phyloP scores from a whole-genome alignment of 1,284 basidiomycete species.

The Cystobasidium sp. region DNA sequence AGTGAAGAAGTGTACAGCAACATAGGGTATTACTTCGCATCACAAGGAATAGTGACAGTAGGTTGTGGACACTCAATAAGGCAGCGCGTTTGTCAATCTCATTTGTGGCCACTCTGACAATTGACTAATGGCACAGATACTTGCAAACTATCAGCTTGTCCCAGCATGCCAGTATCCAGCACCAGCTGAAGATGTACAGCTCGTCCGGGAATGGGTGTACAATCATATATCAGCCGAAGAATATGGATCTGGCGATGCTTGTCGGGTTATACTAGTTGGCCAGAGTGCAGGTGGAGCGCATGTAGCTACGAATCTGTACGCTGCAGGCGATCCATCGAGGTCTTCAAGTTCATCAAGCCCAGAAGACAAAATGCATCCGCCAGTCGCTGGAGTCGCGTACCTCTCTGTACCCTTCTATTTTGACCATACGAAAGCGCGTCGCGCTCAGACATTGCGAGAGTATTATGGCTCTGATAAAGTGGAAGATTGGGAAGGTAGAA shows the following conservation, averaged over 20 bases:
- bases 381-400: slow-evolving; percentile 45
- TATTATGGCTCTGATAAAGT: slow-evolving; percentile 46
- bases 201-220: slow-evolving; percentile 37
- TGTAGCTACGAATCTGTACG: slow-evolving; percentile 45
- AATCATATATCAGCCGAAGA: slow-evolving; percentile 2
- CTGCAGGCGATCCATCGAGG: slow-evolving; percentile 8
- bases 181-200: slow-evolving; percentile 35
- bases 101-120: background rate
- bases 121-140: background rate
- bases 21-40: slow-evolving; percentile 39
- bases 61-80: background rate
- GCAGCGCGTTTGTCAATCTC: background rate
- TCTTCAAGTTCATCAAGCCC: background rate
- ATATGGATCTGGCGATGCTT: slow-evolving; percentile 35
- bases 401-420: slow-evolving; percentile 48
- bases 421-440: slow-evolving; percentile 43
- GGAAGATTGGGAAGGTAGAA: slow-evolving; percentile 12
- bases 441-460: slow-evolving; percentile 43
- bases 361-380: slow-evolving; percentile 27
- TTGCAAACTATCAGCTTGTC: slow-evolving; percentile 32
- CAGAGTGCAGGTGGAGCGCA: slow-evolving; percentile 47
- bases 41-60: slow-evolving; percentile 30
- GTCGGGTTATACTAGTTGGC: slow-evolving; percentile 46
- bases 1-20: slow-evolving; percentile 39
- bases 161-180: slow-evolving; percentile 17